Evolutionary conservation across 1,284 basidiomycete species (phyloP).

Genomic region (Rhodotorula sp.): DNA sequence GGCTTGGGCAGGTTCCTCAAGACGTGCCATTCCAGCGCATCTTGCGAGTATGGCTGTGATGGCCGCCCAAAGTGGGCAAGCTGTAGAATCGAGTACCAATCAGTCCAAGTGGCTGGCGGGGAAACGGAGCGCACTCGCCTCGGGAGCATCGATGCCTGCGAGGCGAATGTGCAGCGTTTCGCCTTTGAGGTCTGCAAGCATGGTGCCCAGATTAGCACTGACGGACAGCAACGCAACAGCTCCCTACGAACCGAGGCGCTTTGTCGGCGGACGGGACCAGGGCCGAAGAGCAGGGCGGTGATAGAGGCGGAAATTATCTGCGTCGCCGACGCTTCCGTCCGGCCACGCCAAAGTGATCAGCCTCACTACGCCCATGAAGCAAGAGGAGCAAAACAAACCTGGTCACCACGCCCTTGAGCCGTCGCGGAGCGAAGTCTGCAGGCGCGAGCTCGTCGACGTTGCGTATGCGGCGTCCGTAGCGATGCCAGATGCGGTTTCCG

Average conservation of each 20-base stretch:
- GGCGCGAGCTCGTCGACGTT: conserved; percentile 22
- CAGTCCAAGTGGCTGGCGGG: neutral
- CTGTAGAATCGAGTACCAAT: neutral
- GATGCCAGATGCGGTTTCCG: neutral
- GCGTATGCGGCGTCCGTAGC: conserved; percentile 18
- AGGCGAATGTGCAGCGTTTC: conserved; percentile 79
- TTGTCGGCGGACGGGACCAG: conserved; percentile 63
- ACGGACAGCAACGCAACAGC: neutral
- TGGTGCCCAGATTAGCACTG: neutral
- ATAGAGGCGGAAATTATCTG: conserved; percentile 63
- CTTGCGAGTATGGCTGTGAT: conserved; percentile 67
- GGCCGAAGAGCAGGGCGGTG: conserved; percentile 70
- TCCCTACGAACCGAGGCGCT: neutral
- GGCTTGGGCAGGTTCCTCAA: neutral
- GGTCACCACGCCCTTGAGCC: conserved; percentile 14
- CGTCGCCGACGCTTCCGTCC: conserved; percentile 47
- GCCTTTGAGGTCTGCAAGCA: conserved; percentile 62
- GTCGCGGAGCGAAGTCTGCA: neutral
- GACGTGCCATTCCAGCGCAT: conserved; percentile 62
- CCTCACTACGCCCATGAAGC: neutral
- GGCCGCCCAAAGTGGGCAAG: conserved; percentile 71
- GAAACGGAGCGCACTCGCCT: conserved; percentile 60
- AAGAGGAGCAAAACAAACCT: neutral
- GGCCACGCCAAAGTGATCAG: no score
- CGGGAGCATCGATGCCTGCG: conserved; percentile 85